These are phyloP conservation scores for Mucor irregularis DNA, from an alignment of 371 early-diverging fungal species.

Conservation along the genomic window DNA sequence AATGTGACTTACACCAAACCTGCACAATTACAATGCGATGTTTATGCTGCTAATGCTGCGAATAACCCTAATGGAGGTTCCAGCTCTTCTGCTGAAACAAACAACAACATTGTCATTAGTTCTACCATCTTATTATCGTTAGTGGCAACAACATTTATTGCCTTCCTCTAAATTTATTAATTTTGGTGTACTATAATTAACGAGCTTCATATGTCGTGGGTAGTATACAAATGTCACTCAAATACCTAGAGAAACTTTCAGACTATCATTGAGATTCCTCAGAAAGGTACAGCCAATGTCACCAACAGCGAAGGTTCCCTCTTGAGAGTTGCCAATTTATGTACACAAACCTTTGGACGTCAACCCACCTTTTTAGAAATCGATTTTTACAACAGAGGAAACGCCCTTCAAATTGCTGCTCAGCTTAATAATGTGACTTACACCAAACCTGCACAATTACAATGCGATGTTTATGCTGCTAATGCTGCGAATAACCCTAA, in stretches of 20 bases:
- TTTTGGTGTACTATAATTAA: background rate
- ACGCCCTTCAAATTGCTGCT: conserved; percentile 55
- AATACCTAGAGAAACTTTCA: too few species aligned
- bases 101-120: background rate
- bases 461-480: conserved; percentile 23
- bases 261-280: conserved; percentile 49
- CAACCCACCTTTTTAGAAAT: conserved; percentile 73
- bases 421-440: conserved; percentile 66
- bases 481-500: background rate
- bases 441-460: conserved; percentile 7
- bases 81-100: conserved; percentile 6
- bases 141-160: conserved; percentile 16
- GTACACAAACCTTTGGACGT: conserved; percentile 46
- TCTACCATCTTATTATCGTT: conserved; percentile 16
- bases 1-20: conserved; percentile 50
- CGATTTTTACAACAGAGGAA: conserved; percentile 75
- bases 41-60: conserved; percentile 7
- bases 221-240: too few species aligned
- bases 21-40: conserved; percentile 22
- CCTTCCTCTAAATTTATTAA: conserved; percentile 15
- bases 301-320: conserved; percentile 52
- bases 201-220: too few species aligned
- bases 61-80: background rate
- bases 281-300: conserved; percentile 44
- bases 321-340: conserved; percentile 42